These are phyloP conservation scores for Brasilioporus rufonigricans DNA, from an alignment of 768 basidiomycete species.

Conservation along the genomic window DNA sequence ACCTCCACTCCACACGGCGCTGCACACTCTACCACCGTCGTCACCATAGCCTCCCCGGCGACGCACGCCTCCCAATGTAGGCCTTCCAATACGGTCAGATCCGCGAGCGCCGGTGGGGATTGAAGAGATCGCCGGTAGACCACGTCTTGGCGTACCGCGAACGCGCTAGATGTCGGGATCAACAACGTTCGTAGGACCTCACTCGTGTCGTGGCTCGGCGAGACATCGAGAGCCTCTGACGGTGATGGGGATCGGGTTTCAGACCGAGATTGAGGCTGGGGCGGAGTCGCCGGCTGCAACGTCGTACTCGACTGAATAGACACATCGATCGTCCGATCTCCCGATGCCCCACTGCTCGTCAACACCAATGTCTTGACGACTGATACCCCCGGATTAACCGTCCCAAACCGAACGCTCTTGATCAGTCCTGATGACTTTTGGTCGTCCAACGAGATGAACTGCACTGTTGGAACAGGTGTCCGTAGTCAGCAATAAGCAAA, in stretches of 20 bases:
- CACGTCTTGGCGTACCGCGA: conserved; percentile 53
- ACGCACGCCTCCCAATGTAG: conserved; percentile 46
- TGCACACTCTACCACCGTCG: conserved; percentile 46
- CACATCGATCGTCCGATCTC: conserved; percentile 75
- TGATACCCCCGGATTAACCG: conserved; percentile 55
- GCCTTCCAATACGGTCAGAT: conserved; percentile 53
- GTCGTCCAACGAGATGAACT: conserved; percentile 58
- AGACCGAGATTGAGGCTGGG: conserved; percentile 3
- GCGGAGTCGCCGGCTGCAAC: background rate
- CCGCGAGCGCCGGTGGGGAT: conserved; percentile 46
- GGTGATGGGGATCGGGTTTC: background rate
- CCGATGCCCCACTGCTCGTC: conserved; percentile 56
- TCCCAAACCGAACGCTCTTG: conserved; percentile 69
- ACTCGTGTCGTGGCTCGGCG: conserved; percentile 26
- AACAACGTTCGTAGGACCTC: conserved; percentile 68
- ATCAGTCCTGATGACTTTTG: conserved; percentile 69
- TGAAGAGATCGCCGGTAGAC: conserved; percentile 47
- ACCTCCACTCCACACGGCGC: conserved; percentile 60
- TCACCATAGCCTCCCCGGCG: conserved; percentile 58
- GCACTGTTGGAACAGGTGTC: conserved; percentile 39
- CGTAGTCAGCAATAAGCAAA: background rate
- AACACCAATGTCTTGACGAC: conserved; percentile 64
- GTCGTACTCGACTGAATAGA: conserved; percentile 64
- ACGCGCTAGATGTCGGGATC: conserved; percentile 64
- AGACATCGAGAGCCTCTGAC: conserved; percentile 2